A percentile compares a stretch with the other conserved stretches of the same genome.
Conservation (phyloP, 305 asterid species). For the Fraxinus ornus region DNA sequence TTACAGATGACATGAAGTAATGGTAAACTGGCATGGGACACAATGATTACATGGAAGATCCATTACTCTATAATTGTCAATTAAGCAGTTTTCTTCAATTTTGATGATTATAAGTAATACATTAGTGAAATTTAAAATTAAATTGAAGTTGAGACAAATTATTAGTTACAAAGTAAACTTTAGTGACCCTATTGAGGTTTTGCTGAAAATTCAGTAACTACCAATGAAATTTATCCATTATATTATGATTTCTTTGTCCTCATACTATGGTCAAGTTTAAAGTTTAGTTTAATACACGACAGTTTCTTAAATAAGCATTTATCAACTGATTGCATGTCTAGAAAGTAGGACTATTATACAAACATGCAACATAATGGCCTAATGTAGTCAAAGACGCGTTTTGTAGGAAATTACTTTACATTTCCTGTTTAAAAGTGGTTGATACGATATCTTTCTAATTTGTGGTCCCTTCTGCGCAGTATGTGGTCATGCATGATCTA, state of each 20-base stretch:
- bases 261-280: conserved; percentile 8
- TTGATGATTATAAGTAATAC: neutral
- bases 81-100: neutral
- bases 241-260: neutral
- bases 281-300: neutral
- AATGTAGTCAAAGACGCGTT: conserved; percentile 11
- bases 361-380: conserved; percentile 1
- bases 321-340: neutral
- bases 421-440: neutral
- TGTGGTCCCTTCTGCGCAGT: neutral
- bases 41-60: neutral
- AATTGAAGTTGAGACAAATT: neutral
- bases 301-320: neutral
- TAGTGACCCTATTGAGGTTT: neutral
- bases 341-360: neutral
- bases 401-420: conserved; percentile 1
- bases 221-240: neutral
- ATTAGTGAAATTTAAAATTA: neutral
- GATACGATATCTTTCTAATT: neutral
- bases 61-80: neutral
- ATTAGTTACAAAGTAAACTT: neutral
- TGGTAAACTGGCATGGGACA: neutral
- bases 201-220: neutral
- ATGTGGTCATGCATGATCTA: neutral
- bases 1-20: neutral